Evolutionary conservation across 2,329 filamentous ascomycete genomes (phyloP).

Genomic region (Leptographium wingfieldii): DNA sequence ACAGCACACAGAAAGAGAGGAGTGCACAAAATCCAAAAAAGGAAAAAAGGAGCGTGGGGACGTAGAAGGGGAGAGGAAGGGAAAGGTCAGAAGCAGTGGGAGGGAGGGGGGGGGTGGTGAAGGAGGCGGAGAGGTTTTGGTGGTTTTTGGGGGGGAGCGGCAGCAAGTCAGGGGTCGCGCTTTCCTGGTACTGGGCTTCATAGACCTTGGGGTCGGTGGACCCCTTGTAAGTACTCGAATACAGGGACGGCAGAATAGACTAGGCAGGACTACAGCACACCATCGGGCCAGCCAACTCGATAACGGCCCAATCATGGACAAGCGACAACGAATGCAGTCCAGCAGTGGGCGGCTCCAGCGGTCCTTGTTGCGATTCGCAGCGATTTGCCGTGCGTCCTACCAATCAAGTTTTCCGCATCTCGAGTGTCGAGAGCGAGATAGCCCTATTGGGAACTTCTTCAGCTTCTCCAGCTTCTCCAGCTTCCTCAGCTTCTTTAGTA

Average conservation of each 20-base stretch:
- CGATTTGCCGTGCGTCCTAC: neutral
- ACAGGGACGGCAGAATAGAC: neutral
- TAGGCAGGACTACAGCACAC: neutral
- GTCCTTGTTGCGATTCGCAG: neutral
- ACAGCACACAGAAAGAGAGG: neutral
- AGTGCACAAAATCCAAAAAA: constrained; percentile 2
- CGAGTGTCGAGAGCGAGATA: neutral
- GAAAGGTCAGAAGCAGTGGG: neutral
- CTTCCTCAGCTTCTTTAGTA: neutral
- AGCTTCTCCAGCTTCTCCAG: neutral
- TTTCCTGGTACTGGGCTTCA: constrained; percentile 1
- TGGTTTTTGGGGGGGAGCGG: constrained; percentile 1
- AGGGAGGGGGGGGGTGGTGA: neutral
- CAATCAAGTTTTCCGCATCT: neutral
- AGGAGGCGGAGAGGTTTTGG: neutral
- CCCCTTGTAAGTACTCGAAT: neutral
- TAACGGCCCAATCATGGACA: neutral
- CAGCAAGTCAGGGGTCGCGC: constrained; percentile 3
- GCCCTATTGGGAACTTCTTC: neutral
- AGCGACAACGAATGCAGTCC: neutral
- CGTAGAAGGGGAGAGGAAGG: neutral
- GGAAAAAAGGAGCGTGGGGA: constrained; percentile 4
- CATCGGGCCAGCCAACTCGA: neutral
- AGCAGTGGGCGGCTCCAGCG: neutral
- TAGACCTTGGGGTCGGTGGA: constrained; percentile 2